Conservation (phyloP, 345 rosid genomes). For the Euclidium syriacum region DNA sequence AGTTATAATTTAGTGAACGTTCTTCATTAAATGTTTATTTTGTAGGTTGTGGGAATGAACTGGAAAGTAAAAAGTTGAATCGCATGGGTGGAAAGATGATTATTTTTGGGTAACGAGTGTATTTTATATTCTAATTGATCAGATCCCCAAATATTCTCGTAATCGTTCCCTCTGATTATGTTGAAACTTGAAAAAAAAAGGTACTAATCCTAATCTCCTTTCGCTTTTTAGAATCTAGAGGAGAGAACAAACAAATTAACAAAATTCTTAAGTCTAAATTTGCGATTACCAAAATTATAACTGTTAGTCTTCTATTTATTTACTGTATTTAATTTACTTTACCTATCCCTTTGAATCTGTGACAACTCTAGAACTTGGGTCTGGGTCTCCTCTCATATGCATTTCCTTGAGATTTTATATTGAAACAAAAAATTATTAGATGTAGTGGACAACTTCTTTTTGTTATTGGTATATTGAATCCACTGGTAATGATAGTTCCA, state of each 20-base stretch:
- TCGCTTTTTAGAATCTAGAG: conserved; percentile 29
- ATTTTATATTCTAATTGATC: conserved; percentile 16
- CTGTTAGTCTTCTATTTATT: neutral
- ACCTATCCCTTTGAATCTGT: neutral
- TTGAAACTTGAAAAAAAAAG: conserved; percentile 29
- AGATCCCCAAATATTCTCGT: conserved; percentile 32
- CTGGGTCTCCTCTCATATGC: neutral
- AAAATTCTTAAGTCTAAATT: neutral
- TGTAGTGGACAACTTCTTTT: neutral
- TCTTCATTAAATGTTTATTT: neutral
- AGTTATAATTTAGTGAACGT: neutral
- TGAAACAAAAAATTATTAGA: neutral
- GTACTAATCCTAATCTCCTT: conserved; percentile 7
- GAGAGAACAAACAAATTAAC: neutral
- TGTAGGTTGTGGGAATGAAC: conserved; percentile 22
- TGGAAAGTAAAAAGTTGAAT: conserved; percentile 28
- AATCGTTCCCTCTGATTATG: conserved; percentile 13
- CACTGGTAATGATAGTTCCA: too few species aligned
- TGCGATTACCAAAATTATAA: neutral
- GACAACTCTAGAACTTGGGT: neutral
- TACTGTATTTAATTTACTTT: neutral
- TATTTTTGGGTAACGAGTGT: conserved; percentile 18
- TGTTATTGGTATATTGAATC: neutral
- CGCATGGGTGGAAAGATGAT: conserved; percentile 33
- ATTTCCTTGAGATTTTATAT: neutral